Percentiles rank a stretch among this genome's conserved stretches.
Conservation (phyloP, 2,329 filamentous ascomycete species). For the Botrytis byssoidea region DNA sequence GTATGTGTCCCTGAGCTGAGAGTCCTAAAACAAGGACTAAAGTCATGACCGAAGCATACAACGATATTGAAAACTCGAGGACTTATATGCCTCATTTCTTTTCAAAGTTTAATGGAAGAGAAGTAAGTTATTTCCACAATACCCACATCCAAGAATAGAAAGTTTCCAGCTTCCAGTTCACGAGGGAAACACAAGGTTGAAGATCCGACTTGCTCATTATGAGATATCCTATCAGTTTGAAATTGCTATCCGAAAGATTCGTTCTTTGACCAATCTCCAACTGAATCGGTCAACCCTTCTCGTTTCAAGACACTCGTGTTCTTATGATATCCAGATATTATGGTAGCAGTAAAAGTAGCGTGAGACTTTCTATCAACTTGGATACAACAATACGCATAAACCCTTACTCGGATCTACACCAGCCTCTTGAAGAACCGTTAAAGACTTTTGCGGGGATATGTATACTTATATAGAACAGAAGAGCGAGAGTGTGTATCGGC, state of each 20-base stretch:
- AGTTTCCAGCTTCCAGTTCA: not conserved
- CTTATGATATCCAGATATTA: rapidly evolving
- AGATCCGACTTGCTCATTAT: not conserved
- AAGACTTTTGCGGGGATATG: not conserved
- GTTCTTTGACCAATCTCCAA: not conserved
- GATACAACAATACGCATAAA: not conserved
- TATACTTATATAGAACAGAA: not conserved
- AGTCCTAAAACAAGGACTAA: not conserved
- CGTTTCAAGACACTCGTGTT: not conserved
- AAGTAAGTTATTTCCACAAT: not conserved
- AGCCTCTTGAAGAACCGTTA: not conserved
- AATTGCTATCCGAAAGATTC: not conserved
- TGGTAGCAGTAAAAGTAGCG: not conserved
- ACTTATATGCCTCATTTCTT: too few relatives aligned
- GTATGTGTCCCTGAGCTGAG: not conserved
- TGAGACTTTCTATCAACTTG: not conserved
- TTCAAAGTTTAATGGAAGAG: not conserved
- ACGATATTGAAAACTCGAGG: not conserved
- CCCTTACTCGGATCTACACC: not conserved
- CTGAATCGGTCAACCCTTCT: not conserved
- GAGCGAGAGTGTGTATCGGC: not conserved
- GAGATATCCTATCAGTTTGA: not conserved
- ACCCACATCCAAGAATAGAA: not conserved
- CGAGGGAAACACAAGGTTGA: not conserved
- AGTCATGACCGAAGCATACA: not conserved